Base-by-base conservation (phyloP, 208 protist species). In the Porcisia hertigi region DNA sequence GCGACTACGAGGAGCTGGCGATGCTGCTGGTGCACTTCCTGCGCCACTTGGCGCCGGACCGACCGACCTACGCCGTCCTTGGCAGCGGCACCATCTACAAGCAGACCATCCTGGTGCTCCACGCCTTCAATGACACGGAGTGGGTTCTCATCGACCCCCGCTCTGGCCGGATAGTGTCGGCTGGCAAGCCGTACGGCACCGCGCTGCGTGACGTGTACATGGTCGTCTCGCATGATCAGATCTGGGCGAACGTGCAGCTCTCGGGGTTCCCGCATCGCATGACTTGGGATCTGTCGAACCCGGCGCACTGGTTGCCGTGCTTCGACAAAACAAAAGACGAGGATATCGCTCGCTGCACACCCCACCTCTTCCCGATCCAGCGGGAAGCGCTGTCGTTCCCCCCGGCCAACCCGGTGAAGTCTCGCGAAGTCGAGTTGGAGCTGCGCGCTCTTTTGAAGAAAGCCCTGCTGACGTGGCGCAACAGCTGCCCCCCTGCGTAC, bases 161-260 rank as follows among this genome's bases (percentile, higher is more conserved):
- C 72, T 88, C 84, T 5, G 92, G 92, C 3, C 79, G 66, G 45
- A 80, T 89, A 1, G 77, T 71, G 57, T 71, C 77, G 12, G 84
- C 87, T 0, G 85, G 86, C 55, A 74, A 85, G 45, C 92, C 90
- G 16, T 83, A 92, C 54, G 77, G 83, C 23, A 86, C 85, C 7
- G 76, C 86, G 47, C 83, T 96, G 59, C 77, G 73, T 47, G 92
- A 96, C 69, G 88, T 96, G 23, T 81, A 86, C 73, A 84, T 89
- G 75, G 88, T 96, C 64, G 25, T 94, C 25, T 94, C 90, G 45
- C 90, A 94, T 49, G 80, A 93, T 78, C 92, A 96, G 76, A 5
- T 94, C 9, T 96, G 90, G 89, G 88, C 87, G 18, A 96, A 96
- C 73, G 76, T 89, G 57, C 92, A 96, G 85, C 69, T 94, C 49